Conservation (phyloP, 2,329 filamentous ascomycete species). For the Xylaria sp. region DNA sequence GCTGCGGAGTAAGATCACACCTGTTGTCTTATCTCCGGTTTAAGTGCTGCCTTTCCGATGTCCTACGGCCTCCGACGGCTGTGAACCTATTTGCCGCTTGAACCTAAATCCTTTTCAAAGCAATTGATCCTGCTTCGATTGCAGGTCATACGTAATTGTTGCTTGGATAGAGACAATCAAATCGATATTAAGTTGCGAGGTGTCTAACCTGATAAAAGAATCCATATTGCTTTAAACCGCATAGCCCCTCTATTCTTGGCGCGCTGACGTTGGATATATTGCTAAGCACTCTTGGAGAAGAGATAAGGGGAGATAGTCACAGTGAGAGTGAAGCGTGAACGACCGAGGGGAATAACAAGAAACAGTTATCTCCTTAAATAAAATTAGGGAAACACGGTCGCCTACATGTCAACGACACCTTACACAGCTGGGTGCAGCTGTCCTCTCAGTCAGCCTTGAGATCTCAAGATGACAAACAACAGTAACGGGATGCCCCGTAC, state of each 20-base stretch:
- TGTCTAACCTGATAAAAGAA: background rate
- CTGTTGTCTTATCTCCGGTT: background rate
- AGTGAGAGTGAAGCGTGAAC: too few species aligned
- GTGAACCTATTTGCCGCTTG: slow-evolving; percentile 2
- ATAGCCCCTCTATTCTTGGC: background rate
- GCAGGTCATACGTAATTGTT: background rate
- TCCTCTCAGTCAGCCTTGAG: too few species aligned
- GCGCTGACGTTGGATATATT: background rate
- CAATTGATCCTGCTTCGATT: background rate
- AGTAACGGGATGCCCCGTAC: background rate
- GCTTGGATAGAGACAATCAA: background rate
- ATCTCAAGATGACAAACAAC: background rate
- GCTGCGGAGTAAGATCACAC: slow-evolving; percentile 10
- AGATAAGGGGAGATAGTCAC: background rate
- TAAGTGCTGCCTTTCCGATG: slow-evolving; percentile 18
- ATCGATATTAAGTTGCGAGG: background rate
- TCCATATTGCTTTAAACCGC: background rate
- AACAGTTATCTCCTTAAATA: too few species aligned
- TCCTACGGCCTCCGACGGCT: slow-evolving; percentile 45
- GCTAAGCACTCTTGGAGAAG: background rate
- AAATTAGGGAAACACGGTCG: too few species aligned
- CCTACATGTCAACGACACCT: too few species aligned
- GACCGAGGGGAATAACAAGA: too few species aligned
- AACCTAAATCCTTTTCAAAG: background rate
- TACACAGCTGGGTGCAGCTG: background rate